These are phyloP conservation scores for Liriodendron chinense DNA, from an alignment of 164 flowering plant genomes.

Conservation along the genomic window DNA sequence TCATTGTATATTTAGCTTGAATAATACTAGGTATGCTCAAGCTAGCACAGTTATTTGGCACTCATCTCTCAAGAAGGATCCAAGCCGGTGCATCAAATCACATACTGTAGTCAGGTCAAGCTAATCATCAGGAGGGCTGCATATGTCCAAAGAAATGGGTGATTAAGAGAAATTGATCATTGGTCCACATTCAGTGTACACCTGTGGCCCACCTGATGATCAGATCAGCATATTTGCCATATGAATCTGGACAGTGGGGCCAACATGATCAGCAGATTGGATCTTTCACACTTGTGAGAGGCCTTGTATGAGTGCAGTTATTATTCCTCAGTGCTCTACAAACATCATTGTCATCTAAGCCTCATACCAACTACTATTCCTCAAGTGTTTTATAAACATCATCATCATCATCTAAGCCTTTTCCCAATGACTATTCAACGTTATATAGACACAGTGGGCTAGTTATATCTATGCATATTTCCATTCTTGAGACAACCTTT, in stretches of 20 bases:
- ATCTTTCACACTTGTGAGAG: background rate
- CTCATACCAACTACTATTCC: too few species aligned
- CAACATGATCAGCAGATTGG: background rate
- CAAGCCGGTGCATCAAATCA: background rate
- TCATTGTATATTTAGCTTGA: slow-evolving; percentile 53
- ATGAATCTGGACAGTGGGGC: background rate
- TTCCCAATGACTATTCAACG: too few species aligned
- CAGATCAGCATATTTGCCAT: too few species aligned
- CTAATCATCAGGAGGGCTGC: too few species aligned
- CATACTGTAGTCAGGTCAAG: background rate
- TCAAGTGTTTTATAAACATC: too few species aligned
- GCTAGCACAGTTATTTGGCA: background rate
- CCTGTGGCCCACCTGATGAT: slow-evolving; percentile 54
- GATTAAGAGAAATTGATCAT: background rate
- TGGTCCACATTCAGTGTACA: background rate
- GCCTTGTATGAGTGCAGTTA: too few species aligned
- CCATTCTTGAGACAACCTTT: too few species aligned
- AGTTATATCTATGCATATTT: too few species aligned
- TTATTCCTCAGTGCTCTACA: background rate
- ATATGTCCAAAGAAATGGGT: too few species aligned
- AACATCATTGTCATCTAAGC: too few species aligned
- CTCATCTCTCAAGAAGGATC: background rate
- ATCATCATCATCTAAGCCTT: too few species aligned
- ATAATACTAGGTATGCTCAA: background rate
- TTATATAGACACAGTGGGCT: too few species aligned